Evolutionary conservation across 2,329 filamentous ascomycete species (phyloP), one percentile per base, ranked within the genome.

Genomic region (Cordyceps pruinosa): DNA sequence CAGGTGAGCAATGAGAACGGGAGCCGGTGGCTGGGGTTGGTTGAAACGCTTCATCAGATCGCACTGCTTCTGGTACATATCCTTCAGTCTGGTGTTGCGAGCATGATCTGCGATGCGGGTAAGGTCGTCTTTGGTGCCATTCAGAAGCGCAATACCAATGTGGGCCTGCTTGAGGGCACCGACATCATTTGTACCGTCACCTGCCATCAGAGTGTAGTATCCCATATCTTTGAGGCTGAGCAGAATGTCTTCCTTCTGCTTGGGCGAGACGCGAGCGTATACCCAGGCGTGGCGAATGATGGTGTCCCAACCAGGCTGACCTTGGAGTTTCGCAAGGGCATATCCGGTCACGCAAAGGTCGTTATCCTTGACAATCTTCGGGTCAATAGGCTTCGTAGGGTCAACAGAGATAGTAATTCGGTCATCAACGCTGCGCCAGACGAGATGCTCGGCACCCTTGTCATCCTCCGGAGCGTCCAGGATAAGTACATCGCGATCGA

Each of bases 211-310:
- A 30, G 94, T 99, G 60, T 94, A 97, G 77, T 99, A 99, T 50
- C 94, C 94, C 75, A 90, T 89, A 66, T 96, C 92, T 76, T 96
- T 97, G 61, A 97, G 83, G 37, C 94, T 94, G 23, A 96, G 83
- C n/a, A 99, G 80, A 67, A 99, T 97, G 56, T 97, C 92, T 72
- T 99, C 94, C 77, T 99, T 99, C 68, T 99, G 94, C 79, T 96
- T 97, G 9, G 94, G 94, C 1, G 94, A 99, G 10, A 99, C 94
- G 67, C 94, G 90, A 63, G 94, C 94, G 69, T 99, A 99, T 5
- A 99, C 94, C 94, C 94, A 99, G 15, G 92, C 86, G 72, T 97
- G 83, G 50, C 92, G 87, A 32, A 97, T 80, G 51, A 99, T 80
- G 56, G 89, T 83, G 54, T 82, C 78, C 74, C 92, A 88, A 49